Base-by-base conservation (phyloP, 805 yeast species). In the Metschnikowia dekortorum region DNA sequence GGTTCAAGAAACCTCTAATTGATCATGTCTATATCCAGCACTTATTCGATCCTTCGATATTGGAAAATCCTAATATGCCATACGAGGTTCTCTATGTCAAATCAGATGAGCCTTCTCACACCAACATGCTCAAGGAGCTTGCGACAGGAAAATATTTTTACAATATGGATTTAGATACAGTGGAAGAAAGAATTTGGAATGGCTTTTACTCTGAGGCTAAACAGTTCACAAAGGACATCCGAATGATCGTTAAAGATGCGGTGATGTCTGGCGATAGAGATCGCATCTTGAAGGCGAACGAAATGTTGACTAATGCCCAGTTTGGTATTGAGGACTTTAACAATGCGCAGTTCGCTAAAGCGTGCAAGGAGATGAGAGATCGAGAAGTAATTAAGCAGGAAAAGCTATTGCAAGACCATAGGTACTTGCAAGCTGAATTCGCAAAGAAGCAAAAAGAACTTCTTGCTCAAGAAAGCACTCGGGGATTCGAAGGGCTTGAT, bases 121-220 rank as follows among this genome's bases (percentile, higher is more conserved):
- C 82, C 39, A 83, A 87, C 54, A 86, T 82, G 92, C 88, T 94
- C 57, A 67, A 83, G n/a, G 97, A 94, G 60, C 74, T 80, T 9
- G 67, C 83, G 0, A 85, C 96, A 0, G 95, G 94, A 3, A 81
- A 80, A 49, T 76, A 74, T 55, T 92, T 76, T 62, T 79, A 76
- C 70, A 94, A 94, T 59, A 94, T 94, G 87, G 99, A 94, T 61
- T 71, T 94, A 48, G 99, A 94, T 62, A 84, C 90, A 14, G 81
- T 94, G 33, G 99, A 94, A 62, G 98, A 94, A 64, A 76, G 99
- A 51, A 69, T 94, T 48, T 94, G 99, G 99, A 94, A 94, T 66
- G 99, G 99, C 0, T 94, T 70, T 66, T 94, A 94, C 62, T 84
- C 89, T 36, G 97, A 90, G 60, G 97, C 98, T 11, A 84, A 82